Evolutionary conservation across 208 protist genomes (phyloP).

Genomic region (Phytomonas sp.): DNA sequence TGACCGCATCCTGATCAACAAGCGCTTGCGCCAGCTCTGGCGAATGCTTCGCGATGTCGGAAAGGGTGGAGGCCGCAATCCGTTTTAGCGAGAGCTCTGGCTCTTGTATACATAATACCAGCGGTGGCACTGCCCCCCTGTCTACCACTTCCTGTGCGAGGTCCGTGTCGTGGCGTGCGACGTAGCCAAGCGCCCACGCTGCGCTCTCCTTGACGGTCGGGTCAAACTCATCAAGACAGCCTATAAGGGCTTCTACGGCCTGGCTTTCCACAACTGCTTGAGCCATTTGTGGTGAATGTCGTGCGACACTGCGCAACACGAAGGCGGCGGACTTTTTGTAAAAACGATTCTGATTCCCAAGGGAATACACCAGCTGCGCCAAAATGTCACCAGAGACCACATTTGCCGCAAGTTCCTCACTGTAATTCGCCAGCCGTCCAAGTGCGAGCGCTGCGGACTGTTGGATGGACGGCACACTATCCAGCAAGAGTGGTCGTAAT

Average conservation of each 20-base stretch:
- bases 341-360: slow-evolving; percentile 95
- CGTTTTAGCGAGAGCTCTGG: slow-evolving; percentile 96
- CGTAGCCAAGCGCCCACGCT: slow-evolving; percentile 97
- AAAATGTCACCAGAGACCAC: slow-evolving; percentile 96
- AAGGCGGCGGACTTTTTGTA: slow-evolving; percentile 98
- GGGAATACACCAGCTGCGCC: slow-evolving; percentile 96
- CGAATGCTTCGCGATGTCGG: slow-evolving; percentile 94
- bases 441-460: slow-evolving; percentile 97
- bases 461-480: slow-evolving; percentile 96
- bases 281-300: slow-evolving; percentile 94
- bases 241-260: slow-evolving; percentile 94
- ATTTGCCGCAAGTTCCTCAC: slow-evolving; percentile 95
- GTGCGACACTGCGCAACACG: slow-evolving; percentile 95
- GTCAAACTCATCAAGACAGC: slow-evolving; percentile 97
- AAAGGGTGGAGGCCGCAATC: slow-evolving; percentile 92
- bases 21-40: slow-evolving; percentile 94
- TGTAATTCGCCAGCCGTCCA: slow-evolving; percentile 96
- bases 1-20: slow-evolving; percentile 94
- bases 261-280: slow-evolving; percentile 95
- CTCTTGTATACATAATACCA: slow-evolving; percentile 97
- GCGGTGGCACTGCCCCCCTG: slow-evolving; percentile 91
- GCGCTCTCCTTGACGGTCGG: slow-evolving; percentile 96
- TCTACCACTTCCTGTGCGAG: slow-evolving; percentile 95
- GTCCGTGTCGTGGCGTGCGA: slow-evolving; percentile 93
- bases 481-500: slow-evolving; percentile 95